Conservation (phyloP, 148 eudicot species). For the Rhododendron mucronatum region DNA sequence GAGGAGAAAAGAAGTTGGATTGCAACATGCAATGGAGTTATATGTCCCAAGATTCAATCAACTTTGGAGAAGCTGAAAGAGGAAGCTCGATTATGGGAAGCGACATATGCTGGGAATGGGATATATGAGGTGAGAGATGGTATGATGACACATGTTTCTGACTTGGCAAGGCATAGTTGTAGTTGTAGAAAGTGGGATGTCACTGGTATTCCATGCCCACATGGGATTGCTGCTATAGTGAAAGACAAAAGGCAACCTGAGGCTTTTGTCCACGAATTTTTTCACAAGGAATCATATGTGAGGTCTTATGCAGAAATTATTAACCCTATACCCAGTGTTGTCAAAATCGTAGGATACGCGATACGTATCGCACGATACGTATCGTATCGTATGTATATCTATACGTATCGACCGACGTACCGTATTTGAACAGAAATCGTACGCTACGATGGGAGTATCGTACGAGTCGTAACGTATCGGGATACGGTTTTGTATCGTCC, state of each 20-base stretch:
- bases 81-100: not conserved
- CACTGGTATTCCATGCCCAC: not conserved
- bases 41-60: not conserved
- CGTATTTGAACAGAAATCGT: no score
- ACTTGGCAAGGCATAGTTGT: not conserved
- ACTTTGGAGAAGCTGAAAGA: not conserved
- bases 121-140: not conserved
- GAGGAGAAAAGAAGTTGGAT: no score
- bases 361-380: no score
- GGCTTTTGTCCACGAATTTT: not conserved
- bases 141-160: not conserved
- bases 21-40: not conserved
- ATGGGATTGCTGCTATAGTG: not conserved
- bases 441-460: no score
- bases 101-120: not conserved
- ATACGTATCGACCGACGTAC: no score
- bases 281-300: not conserved
- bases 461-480: no score
- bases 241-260: not conserved
- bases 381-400: no score
- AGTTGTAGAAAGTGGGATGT: not conserved
- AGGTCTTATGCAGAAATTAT: not conserved
- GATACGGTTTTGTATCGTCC: no score
- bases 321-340: no score
- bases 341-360: no score